Percentiles rank a stretch among this genome's conserved stretches.
phyloP scores from a whole-genome alignment of 768 basidiomycete species.

The Plicaturopsis crispa region DNA sequence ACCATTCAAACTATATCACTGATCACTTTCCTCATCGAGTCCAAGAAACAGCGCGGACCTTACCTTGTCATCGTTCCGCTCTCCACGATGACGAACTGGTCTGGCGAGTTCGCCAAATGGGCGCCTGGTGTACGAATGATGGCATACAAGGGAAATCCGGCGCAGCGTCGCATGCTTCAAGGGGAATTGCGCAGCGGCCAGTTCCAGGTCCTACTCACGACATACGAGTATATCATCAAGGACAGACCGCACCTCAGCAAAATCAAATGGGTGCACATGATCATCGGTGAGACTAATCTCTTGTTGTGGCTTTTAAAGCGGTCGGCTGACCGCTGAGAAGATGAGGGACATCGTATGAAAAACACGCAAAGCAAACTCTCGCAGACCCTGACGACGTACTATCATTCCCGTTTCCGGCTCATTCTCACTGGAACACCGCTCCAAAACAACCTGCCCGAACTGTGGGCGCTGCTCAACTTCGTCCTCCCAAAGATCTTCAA shows the following conservation, averaged over 20 bases:
- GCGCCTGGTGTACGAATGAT: constrained; percentile 75
- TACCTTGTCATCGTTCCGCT: constrained; percentile 94
- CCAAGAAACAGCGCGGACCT: constrained; percentile 85
- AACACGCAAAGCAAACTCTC: constrained; percentile 84
- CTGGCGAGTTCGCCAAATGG: constrained; percentile 96
- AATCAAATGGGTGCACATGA: constrained; percentile 96
- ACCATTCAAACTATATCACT: constrained; percentile 94
- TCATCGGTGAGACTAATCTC: constrained; percentile 57
- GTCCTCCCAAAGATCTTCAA: constrained; percentile 95
- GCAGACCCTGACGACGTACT: constrained; percentile 86
- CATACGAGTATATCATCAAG: constrained; percentile 97
- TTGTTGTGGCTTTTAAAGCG: neutral
- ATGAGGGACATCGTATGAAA: constrained; percentile 98
- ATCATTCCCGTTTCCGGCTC: constrained; percentile 87
- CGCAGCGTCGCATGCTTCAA: constrained; percentile 73
- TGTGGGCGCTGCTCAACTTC: constrained; percentile 95
- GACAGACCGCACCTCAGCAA: constrained; percentile 87
- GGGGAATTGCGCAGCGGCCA: constrained; percentile 68
- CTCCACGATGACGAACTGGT: constrained; percentile 97
- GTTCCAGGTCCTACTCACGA: constrained; percentile 91
- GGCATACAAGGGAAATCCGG: constrained; percentile 89
- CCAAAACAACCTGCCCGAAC: constrained; percentile 94
- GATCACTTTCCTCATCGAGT: constrained; percentile 90
- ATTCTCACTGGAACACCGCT: constrained; percentile 95
- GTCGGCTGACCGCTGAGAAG: constrained; percentile 24